These are phyloP conservation scores for Glaciozyma martinii DNA, from an alignment of 768 basidiomycete species.

Conservation along the genomic window DNA sequence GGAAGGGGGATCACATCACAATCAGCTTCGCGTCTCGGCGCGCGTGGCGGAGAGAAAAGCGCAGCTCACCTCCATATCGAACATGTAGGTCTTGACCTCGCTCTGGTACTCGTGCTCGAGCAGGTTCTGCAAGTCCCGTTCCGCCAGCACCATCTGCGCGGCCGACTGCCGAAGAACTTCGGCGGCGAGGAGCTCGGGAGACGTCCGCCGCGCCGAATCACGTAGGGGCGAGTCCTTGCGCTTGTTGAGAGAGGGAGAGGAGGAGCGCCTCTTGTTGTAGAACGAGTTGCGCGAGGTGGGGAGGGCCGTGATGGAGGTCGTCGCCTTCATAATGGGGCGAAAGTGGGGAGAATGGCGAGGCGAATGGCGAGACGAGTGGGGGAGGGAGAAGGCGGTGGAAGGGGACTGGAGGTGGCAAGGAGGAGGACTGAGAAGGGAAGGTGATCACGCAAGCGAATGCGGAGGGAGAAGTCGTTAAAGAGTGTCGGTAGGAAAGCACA, in stretches of 20 bases:
- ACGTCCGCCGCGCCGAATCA: slow-evolving; percentile 47
- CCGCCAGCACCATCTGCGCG: slow-evolving; percentile 46
- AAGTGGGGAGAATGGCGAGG: slow-evolving; percentile 38
- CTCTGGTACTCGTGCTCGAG: slow-evolving; percentile 92
- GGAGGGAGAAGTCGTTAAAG: slow-evolving; percentile 34
- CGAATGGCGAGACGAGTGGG: slow-evolving; percentile 26
- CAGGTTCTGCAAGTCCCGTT: slow-evolving; percentile 59
- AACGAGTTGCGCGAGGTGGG: slow-evolving; percentile 36
- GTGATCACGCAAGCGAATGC: slow-evolving; percentile 4
- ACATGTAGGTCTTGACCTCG: slow-evolving; percentile 89
- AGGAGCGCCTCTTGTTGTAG: slow-evolving; percentile 57
- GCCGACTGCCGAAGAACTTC: slow-evolving; percentile 32
- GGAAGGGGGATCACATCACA: background rate
- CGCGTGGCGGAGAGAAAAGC: background rate
- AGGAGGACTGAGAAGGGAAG: slow-evolving; percentile 37
- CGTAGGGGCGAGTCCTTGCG: slow-evolving; percentile 39
- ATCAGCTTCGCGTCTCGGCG: background rate
- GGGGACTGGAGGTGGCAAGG: slow-evolving; percentile 43
- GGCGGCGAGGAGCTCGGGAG: slow-evolving; percentile 46
- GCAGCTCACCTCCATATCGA: slow-evolving; percentile 87
- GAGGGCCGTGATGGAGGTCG: slow-evolving; percentile 13
- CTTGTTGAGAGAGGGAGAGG: slow-evolving; percentile 12
- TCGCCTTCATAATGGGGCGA: slow-evolving; percentile 33
- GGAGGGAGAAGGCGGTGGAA: slow-evolving; percentile 38
- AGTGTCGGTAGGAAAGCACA: slow-evolving; percentile 13